phyloP scores from a whole-genome alignment of 352 stramenopile genomes.

The Phytophthora ramorum region DNA sequence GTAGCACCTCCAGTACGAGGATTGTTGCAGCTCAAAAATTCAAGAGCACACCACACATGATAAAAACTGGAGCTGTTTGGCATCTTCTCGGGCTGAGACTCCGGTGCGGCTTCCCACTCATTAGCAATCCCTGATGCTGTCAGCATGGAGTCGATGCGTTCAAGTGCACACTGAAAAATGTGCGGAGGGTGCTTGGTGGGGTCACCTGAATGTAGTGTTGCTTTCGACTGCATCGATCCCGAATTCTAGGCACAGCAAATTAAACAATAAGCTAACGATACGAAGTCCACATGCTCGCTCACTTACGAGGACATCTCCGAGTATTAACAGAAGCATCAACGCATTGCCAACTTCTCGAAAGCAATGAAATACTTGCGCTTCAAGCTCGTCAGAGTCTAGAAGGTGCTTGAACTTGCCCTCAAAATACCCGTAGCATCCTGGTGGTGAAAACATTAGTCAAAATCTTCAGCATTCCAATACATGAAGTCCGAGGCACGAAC shows the following conservation, averaged over 20 bases:
- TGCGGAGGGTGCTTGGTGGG: conserved; percentile 2
- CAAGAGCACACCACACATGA: conserved; percentile 67
- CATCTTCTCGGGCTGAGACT: conserved; percentile 54
- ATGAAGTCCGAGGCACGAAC: conserved; percentile 14
- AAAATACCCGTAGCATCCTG: conserved; percentile 82
- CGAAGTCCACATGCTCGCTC: background rate
- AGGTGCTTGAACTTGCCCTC: conserved; percentile 84
- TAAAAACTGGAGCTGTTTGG: conserved; percentile 60
- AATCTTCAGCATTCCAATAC: background rate
- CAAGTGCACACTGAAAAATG: conserved; percentile 34
- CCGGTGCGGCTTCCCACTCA: conserved; percentile 44
- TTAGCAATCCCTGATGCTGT: conserved; percentile 38
- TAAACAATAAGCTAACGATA: background rate
- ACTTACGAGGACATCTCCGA: conserved; percentile 49
- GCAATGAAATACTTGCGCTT: conserved; percentile 85
- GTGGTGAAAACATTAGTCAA: background rate
- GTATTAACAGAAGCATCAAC: conserved; percentile 62
- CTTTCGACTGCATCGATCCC: conserved; percentile 14
- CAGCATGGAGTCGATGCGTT: conserved; percentile 41
- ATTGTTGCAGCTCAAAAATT: conserved; percentile 62
- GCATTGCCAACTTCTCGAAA: conserved; percentile 83
- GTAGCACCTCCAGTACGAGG: conserved; percentile 14
- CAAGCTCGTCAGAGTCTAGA: conserved; percentile 80
- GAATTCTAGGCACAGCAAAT: conserved; percentile 3
- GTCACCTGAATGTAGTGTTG: conserved; percentile 4